phyloP scores from a whole-genome alignment of 164 flowering plant species.

The Saururus chinensis region DNA sequence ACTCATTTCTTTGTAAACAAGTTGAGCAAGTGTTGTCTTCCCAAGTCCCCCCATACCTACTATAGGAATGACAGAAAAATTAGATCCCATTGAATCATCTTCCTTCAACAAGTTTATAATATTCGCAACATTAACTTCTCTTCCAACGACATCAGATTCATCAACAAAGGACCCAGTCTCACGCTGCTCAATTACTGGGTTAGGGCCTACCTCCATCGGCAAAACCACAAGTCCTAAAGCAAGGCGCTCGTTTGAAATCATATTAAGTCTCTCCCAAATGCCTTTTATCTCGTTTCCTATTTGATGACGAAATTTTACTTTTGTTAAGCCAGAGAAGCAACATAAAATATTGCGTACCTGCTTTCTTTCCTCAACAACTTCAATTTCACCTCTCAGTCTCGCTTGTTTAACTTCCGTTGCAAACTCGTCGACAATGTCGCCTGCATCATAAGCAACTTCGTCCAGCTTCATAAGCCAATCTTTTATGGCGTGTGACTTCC shows the following conservation, averaged over 20 bases:
- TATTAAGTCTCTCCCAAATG: slow-evolving; percentile 2
- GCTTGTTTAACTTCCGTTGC: not conserved
- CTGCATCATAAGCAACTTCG: slow-evolving; percentile 4
- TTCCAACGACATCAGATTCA: too few relatives aligned
- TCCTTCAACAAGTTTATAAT: too few relatives aligned
- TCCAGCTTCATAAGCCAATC: slow-evolving; percentile 6
- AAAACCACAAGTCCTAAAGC: not conserved
- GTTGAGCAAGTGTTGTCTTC: too few relatives aligned
- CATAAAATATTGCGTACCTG: not conserved
- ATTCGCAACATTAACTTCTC: too few relatives aligned
- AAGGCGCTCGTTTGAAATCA: not conserved
- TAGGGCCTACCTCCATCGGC: not conserved
- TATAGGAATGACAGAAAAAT: too few relatives aligned
- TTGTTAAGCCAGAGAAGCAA: not conserved
- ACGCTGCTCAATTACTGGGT: too few relatives aligned
- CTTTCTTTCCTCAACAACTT: not conserved
- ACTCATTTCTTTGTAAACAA: too few relatives aligned
- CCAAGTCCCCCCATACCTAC: too few relatives aligned
- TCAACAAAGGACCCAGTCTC: too few relatives aligned
- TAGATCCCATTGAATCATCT: too few relatives aligned
- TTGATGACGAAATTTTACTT: not conserved
- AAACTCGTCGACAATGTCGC: slow-evolving; percentile 3
- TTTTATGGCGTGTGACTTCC: not conserved
- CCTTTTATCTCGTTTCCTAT: not conserved
- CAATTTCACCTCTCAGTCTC: not conserved